Percentiles rank a stretch among this genome's conserved stretches.
These are phyloP conservation scores for Fraxinus ornus DNA, from an alignment of 305 asterid species.

Conservation along the genomic window DNA sequence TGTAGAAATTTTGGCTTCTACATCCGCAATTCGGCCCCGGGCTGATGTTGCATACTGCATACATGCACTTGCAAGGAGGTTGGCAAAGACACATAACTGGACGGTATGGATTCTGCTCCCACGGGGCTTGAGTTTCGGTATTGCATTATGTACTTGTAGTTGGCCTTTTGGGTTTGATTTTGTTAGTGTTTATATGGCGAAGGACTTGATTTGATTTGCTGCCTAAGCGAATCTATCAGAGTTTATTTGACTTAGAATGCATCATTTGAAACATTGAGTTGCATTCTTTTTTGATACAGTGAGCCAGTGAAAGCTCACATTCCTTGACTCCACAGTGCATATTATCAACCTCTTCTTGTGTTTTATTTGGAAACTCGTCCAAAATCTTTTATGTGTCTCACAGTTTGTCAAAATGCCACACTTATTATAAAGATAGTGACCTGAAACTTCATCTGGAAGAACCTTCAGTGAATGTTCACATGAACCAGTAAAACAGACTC, in stretches of 20 bases:
- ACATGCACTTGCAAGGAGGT: conserved; percentile 86
- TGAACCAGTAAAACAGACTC: neutral
- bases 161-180: neutral
- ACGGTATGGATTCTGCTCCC: conserved; percentile 60
- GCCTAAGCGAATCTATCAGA: neutral
- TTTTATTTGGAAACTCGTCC: neutral
- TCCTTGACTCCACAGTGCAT: neutral
- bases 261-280: neutral
- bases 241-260: neutral
- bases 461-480: neutral
- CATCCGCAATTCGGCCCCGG: conserved; percentile 86
- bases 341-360: neutral
- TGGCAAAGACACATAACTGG: conserved; percentile 98
- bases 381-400: neutral
- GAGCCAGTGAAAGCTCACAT: neutral
- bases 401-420: neutral
- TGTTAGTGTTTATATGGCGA: neutral
- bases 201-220: neutral
- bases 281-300: neutral
- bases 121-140: conserved; percentile 17
- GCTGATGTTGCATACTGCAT: conserved; percentile 98
- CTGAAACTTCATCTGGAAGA: neutral
- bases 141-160: neutral
- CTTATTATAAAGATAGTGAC: neutral
- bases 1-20: conserved; percentile 90